Percentiles rank a stretch among this genome's conserved stretches.
These are phyloP conservation scores for Penicillium malachiteum DNA, from an alignment of 495 filamentous ascomycete species.

Conservation along the genomic window DNA sequence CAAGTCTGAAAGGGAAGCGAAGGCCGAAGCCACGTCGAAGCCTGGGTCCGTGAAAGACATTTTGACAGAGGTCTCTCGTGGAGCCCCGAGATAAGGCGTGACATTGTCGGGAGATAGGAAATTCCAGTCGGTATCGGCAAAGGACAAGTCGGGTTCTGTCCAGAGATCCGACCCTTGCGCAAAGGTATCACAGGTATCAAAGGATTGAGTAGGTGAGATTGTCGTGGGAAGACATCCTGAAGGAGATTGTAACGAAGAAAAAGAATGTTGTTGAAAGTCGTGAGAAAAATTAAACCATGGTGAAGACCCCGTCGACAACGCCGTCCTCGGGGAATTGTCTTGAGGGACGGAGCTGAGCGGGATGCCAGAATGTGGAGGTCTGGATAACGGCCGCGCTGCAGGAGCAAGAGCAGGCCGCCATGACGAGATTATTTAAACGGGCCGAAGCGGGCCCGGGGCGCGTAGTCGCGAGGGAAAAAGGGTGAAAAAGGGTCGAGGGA, in stretches of 20 bases:
- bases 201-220: conserved; percentile 17
- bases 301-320: conserved; percentile 5
- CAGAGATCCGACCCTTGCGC: conserved; percentile 25
- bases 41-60: conserved; percentile 12
- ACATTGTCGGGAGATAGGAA: conserved; percentile 16
- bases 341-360: conserved; percentile 13
- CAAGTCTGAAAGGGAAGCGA: conserved; percentile 27
- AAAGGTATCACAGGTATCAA: conserved; percentile 21
- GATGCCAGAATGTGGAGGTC: conserved; percentile 21
- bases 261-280: conserved; percentile 9
- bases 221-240: conserved; percentile 16
- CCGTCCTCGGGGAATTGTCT: conserved; percentile 17
- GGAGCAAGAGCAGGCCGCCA: conserved; percentile 23
- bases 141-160: conserved; percentile 25
- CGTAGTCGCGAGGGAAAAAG: neutral
- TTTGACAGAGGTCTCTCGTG: conserved; percentile 13
- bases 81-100: conserved; percentile 8
- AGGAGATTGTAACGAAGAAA: conserved; percentile 18
- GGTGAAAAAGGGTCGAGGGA: neutral
- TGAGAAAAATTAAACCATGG: conserved; percentile 16
- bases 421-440: conserved; percentile 29
- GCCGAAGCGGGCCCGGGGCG: conserved; percentile 32
- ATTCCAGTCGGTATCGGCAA: conserved; percentile 28
- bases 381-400: conserved; percentile 22
- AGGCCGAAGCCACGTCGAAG: conserved; percentile 19